Evolutionary conservation across 192 early-diverging fungal genomes (phyloP).

Genomic region (Entomortierella parvispora): DNA sequence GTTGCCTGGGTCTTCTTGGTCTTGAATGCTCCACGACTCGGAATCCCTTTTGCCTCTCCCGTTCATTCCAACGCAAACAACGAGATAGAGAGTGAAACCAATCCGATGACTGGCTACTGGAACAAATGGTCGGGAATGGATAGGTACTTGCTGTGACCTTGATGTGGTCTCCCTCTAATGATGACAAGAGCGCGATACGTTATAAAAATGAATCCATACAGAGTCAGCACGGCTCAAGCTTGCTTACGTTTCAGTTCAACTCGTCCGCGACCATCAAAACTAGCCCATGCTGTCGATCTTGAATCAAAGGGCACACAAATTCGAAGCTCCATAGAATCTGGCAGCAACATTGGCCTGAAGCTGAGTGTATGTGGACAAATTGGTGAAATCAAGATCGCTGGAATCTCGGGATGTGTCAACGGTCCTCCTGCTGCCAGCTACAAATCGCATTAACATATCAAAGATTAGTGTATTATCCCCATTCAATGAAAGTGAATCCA

Average conservation of each 20-base stretch:
- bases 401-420: slow-evolving; percentile 94
- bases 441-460: slow-evolving; percentile 33
- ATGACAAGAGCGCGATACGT: neutral
- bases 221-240: neutral
- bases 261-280: slow-evolving; percentile 94
- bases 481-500: too few relatives aligned
- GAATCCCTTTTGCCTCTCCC: slow-evolving; percentile 89
- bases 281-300: slow-evolving; percentile 91
- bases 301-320: slow-evolving; percentile 87
- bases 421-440: slow-evolving; percentile 93
- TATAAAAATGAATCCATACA: neutral
- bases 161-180: slow-evolving; percentile 82
- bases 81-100: slow-evolving; percentile 91
- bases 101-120: slow-evolving; percentile 76
- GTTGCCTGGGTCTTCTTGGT: slow-evolving; percentile 12
- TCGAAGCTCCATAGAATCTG: slow-evolving; percentile 89
- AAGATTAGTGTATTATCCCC: neutral
- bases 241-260: slow-evolving; percentile 80
- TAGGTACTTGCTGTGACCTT: slow-evolving; percentile 86
- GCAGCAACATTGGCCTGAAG: slow-evolving; percentile 96
- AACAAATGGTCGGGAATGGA: slow-evolving; percentile 91
- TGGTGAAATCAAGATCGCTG: slow-evolving; percentile 92
- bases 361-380: slow-evolving; percentile 95
- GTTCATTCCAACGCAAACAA: slow-evolving; percentile 94
- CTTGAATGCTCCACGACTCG: slow-evolving; percentile 54